Conservation (phyloP, 2,329 filamentous ascomycete genomes). For the Didymosphaeria variabile region DNA sequence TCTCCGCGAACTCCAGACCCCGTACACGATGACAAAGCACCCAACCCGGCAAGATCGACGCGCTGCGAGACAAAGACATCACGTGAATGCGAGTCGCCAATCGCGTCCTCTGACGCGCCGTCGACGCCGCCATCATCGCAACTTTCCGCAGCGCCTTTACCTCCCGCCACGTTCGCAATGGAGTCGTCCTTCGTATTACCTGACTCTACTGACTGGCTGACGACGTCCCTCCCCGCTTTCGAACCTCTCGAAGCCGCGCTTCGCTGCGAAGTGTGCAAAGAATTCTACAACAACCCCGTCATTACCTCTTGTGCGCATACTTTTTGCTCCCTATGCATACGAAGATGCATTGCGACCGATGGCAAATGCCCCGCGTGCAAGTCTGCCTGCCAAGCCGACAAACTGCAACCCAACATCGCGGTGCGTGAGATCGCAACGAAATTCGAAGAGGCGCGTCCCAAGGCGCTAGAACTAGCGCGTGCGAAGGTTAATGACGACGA, state of each 20-base stretch:
- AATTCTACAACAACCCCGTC: constrained; percentile 94
- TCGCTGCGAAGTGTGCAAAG: constrained; percentile 97
- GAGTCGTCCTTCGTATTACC: constrained; percentile 59
- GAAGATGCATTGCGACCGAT: constrained; percentile 81
- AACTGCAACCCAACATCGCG: constrained; percentile 83
- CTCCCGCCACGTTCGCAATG: constrained; percentile 30
- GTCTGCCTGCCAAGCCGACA: constrained; percentile 79
- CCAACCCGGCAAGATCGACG: not conserved
- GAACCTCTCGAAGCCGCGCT: constrained; percentile 81
- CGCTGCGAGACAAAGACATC: not conserved
- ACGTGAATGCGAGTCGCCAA: constrained; percentile 16
- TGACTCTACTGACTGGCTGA: constrained; percentile 87
- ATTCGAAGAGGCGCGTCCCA: constrained; percentile 72
- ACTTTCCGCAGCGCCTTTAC: not conserved
- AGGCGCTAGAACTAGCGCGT: constrained; percentile 71
- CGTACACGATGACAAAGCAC: constrained; percentile 17
- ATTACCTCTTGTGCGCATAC: constrained; percentile 95
- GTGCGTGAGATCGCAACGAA: constrained; percentile 84
- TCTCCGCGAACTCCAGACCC: not conserved
- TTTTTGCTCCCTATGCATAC: constrained; percentile 96
- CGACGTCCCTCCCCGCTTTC: constrained; percentile 72
- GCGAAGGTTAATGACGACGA: constrained; percentile 44
- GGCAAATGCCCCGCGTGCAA: constrained; percentile 90
- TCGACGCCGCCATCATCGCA: constrained; percentile 8
- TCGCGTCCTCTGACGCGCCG: constrained; percentile 11